Base-by-base conservation (phyloP, 139 green algal genomes). In the Chlamydomonas sp. region DNA sequence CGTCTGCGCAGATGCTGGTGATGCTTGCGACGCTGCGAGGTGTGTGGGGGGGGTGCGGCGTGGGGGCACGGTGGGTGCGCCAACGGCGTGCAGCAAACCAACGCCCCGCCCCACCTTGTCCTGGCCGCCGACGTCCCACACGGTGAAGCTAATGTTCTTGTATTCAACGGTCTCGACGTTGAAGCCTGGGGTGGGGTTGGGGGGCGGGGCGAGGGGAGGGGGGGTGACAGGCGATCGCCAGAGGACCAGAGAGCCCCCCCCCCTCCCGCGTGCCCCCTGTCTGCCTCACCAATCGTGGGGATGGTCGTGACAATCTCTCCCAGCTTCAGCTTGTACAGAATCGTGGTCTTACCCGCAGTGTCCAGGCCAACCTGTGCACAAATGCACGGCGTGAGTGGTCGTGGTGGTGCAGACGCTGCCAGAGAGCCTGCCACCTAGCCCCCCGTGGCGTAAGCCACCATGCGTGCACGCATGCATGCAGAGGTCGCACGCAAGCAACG, bases 151-250 rank as follows among this genome's bases (percentile, higher is more conserved):
- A 69, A 97, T 92, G 87, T 97, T 97, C 81, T 97, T 97, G 88
- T 97, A 97, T 78, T 97, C 87, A 20, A 97, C 92, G 35, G 90
- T 97, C 85, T 97, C 92, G 50, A 97, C 92, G 77, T 98, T 98
- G 84, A 98, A 98, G 33, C 93, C 91, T 96, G 83, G 35, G 58
- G 58, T 67, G 49, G 35, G 67, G 66, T 34, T n/a, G 28, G 10
- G 33, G 48, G 29, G 26, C 4, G 5, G 20, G 65, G 16, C 13
- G 13, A 54, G n/a, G 28, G 34, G 20, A 20, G 33, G 6, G n/a
- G 50, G 24, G 5, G 31, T 20, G 22, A 61, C 22, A 61, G 6
- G 13, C 50, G 31, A 20, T 16, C 13, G 43, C 16, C 13, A 13
- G 13, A 54, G 43, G 43, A 54, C 13, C 43, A 54, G 13, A 26